Base-by-base conservation (phyloP, 768 basidiomycete genomes). In the Piloderma croceum region DNA sequence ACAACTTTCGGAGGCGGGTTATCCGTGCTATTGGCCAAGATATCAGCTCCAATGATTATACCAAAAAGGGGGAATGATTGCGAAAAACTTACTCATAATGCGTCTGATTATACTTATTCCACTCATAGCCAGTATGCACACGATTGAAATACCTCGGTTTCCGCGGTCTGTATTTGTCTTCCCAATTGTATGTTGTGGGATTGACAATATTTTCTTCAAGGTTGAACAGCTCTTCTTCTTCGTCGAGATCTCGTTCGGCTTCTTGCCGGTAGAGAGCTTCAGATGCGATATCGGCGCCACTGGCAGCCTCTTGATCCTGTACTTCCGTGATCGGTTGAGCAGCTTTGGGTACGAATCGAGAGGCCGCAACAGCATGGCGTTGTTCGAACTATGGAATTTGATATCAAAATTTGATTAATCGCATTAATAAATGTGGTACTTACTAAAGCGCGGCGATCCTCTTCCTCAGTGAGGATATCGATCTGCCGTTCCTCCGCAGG, bases 101-200 rank as follows among this genome's bases (percentile, higher is more conserved):
- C 3, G 96, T 98, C 61, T 98, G 94, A 61, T 98, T 98, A 63
- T 98, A 99, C 70, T 97, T 98, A 71, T 94, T 98, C 96, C 96
- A 99, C 60, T 99, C 96, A 58, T 94, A 99, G 20, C 96, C 96
- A 22, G 96, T 99, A 56, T 98, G 92, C 19, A 98, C 96, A 43
- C 96, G 83, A 58, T 99, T 99, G 70, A 98, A 97, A 70, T 97
- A 99, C 47, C 93, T 74, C 33, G 96, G 96, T 61, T 98, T 99
- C 24, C 96, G 76, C 22, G 96, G 94, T 27, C 96, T 74, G 54
- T 94, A 98, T 60, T 97, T 94, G 70, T 99, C 96, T 66, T 94
- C 92, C 96, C 94, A 98, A 52, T 90, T 90, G 62, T 98, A 98
- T 3, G 83, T 79, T 2, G 81, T 84, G 12, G 88, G 83, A 50